phyloP scores from a whole-genome alignment of 2,329 filamentous ascomycete species.

The Coniella lustricola region DNA sequence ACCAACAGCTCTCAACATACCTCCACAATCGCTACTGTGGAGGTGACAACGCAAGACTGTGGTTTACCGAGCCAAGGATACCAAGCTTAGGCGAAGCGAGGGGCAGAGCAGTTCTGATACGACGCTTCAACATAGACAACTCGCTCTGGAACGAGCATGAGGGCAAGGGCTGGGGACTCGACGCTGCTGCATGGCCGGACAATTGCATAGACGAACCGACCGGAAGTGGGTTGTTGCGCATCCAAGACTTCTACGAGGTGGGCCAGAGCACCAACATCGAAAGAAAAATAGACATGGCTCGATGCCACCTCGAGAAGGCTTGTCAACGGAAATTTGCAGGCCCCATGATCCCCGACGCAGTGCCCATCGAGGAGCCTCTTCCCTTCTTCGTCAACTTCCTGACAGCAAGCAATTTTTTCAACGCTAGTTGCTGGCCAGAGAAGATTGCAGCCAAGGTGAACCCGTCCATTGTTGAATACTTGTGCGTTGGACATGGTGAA shows the following conservation, averaged over 20 bases:
- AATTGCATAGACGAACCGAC: constrained; percentile 73
- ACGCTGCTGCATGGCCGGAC: constrained; percentile 70
- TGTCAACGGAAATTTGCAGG: constrained; percentile 42
- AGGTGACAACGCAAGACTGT: constrained; percentile 44
- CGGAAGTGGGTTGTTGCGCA: constrained; percentile 65
- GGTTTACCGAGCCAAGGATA: constrained; percentile 73
- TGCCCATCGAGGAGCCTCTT: constrained; percentile 21
- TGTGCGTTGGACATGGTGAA: constrained; percentile 51
- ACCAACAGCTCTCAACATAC: constrained; percentile 69
- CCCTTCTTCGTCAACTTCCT: constrained; percentile 89
- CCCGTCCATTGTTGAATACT: constrained; percentile 60
- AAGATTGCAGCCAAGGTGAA: constrained; percentile 84
- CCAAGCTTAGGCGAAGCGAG: constrained; percentile 73
- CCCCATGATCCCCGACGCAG: constrained; percentile 26
- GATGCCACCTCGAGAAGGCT: constrained; percentile 70
- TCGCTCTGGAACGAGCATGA: constrained; percentile 44
- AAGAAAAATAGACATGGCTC: constrained; percentile 69
- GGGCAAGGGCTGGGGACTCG: constrained; percentile 49
- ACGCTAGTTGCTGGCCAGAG: constrained; percentile 85
- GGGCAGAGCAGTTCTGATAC: constrained; percentile 76
- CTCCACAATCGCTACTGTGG: constrained; percentile 66
- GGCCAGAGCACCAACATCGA: constrained; percentile 66
- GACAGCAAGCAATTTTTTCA: constrained; percentile 91
- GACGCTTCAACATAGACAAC: constrained; percentile 66
- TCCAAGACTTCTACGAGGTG: constrained; percentile 95